Conservation (phyloP, 2,329 filamentous ascomycete species). For the Claviceps paspali region DNA sequence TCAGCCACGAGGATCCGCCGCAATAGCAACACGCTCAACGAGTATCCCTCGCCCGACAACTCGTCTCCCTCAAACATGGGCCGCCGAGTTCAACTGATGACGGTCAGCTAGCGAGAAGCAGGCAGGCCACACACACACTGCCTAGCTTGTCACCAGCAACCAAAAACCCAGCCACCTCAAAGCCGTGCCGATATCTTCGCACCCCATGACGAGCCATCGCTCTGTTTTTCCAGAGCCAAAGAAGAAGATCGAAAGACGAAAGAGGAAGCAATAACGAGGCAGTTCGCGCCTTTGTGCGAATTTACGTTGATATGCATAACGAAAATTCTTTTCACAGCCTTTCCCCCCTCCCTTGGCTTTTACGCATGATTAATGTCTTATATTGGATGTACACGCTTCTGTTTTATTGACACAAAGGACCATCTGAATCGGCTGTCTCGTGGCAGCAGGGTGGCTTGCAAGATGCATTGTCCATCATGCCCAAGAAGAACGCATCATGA, state of each 20-base stretch:
- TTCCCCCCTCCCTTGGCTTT: conserved; percentile 5
- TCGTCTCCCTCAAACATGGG: conserved; percentile 35
- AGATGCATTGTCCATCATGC: background rate
- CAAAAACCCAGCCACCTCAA: too few relatives aligned
- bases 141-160: too few relatives aligned
- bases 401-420: background rate
- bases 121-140: too few relatives aligned
- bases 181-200: too few relatives aligned
- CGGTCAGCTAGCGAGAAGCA: conserved; percentile 36
- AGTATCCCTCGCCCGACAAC: conserved; percentile 33
- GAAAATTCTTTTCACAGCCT: conserved; percentile 15
- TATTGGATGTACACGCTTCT: background rate
- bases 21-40: conserved; percentile 32
- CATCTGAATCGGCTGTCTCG: background rate
- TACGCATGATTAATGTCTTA: conserved; percentile 1
- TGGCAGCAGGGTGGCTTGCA: background rate
- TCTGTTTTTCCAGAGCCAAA: conserved; percentile 7
- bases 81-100: conserved; percentile 49
- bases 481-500: background rate
- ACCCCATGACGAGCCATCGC: background rate
- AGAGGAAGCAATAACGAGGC: conserved; percentile 4
- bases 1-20: conserved; percentile 37
- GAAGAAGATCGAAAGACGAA: conserved; percentile 10
- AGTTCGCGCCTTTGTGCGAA: conserved; percentile 3
- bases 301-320: conserved; percentile 21